Evolutionary conservation across 1,284 basidiomycete genomes (phyloP).

Genomic region (Neotropicomus parvogracilis): DNA sequence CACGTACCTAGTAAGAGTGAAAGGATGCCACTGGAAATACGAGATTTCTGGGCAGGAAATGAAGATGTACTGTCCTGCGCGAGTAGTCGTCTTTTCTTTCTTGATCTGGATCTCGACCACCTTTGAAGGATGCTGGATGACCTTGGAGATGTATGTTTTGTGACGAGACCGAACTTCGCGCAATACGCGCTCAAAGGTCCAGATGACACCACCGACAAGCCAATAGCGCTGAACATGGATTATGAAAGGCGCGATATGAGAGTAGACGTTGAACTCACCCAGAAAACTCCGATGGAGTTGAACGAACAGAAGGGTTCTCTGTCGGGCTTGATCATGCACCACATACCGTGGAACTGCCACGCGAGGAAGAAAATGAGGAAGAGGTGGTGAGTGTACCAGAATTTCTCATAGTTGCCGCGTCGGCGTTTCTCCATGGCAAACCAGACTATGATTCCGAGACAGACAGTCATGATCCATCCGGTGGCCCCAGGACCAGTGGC

Average conservation of each 20-base stretch:
- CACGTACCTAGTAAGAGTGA: conserved; percentile 75
- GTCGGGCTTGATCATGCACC: conserved; percentile 92
- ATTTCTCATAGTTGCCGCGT: conserved; percentile 72
- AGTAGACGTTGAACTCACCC: conserved; percentile 51
- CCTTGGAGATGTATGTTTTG: conserved; percentile 85
- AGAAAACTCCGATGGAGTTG: conserved; percentile 87
- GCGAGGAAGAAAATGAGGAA: conserved; percentile 86
- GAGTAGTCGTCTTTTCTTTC: conserved; percentile 79
- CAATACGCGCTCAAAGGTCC: conserved; percentile 80
- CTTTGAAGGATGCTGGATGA: conserved; percentile 88
- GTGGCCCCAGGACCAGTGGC: conserved; percentile 85
- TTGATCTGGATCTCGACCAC: conserved; percentile 92
- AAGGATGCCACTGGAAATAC: conserved; percentile 94
- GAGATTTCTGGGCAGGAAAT: conserved; percentile 81
- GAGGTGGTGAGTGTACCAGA: conserved; percentile 89
- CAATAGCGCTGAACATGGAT: conserved; percentile 68
- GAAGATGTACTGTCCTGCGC: conserved; percentile 88
- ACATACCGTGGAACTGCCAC: conserved; percentile 93
- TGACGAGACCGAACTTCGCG: conserved; percentile 86
- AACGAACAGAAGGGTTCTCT: conserved; percentile 79
- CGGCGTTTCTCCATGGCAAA: conserved; percentile 78
- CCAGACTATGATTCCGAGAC: conserved; percentile 73
- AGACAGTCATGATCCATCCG: conserved; percentile 85
- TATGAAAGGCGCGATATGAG: conserved; percentile 1
- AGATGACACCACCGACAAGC: conserved; percentile 82